A percentile compares a stretch with the other conserved stretches of the same genome.
Conservation (phyloP, 352 stramenopile genomes). For the Globisporangium camurandrum region DNA sequence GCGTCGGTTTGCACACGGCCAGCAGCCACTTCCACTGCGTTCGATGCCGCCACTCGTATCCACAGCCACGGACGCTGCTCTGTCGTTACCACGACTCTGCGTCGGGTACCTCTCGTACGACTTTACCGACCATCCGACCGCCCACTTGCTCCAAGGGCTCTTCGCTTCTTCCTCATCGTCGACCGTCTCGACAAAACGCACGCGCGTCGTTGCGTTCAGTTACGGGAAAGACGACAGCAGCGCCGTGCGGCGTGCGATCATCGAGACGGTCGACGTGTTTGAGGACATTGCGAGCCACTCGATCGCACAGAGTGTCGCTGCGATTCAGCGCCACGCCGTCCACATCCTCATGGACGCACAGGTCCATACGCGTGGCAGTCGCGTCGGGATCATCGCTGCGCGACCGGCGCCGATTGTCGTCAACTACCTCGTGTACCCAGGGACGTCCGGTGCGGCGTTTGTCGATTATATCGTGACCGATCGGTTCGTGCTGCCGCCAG, state of each 20-base stretch:
- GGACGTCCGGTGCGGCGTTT: slow-evolving; percentile 63
- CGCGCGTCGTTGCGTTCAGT: slow-evolving; percentile 31
- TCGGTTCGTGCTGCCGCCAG: slow-evolving; percentile 36
- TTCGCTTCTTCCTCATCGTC: slow-evolving; percentile 35
- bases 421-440: slow-evolving; percentile 81
- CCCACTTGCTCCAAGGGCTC: slow-evolving; percentile 67
- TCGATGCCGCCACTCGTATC: neutral
- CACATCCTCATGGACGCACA: slow-evolving; percentile 81
- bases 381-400: slow-evolving; percentile 40
- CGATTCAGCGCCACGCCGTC: slow-evolving; percentile 25
- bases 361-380: slow-evolving; percentile 53
- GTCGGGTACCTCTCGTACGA: slow-evolving; percentile 81
- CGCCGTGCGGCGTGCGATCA: slow-evolving; percentile 22
- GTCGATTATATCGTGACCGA: slow-evolving; percentile 77
- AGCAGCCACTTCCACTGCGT: neutral
- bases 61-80: neutral
- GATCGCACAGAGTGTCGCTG: slow-evolving; percentile 26
- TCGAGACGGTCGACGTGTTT: slow-evolving; percentile 39
- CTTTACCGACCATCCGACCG: slow-evolving; percentile 74
- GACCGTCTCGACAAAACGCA: too few species aligned
- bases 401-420: slow-evolving; percentile 57
- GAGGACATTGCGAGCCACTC: slow-evolving; percentile 34
- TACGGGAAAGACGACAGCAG: slow-evolving; percentile 69
- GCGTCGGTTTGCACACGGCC: slow-evolving; percentile 18
- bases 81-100: slow-evolving; percentile 29